These are phyloP conservation scores for Lichtheimia hyalospora DNA, from an alignment of 371 early-diverging fungal species.

Conservation along the genomic window DNA sequence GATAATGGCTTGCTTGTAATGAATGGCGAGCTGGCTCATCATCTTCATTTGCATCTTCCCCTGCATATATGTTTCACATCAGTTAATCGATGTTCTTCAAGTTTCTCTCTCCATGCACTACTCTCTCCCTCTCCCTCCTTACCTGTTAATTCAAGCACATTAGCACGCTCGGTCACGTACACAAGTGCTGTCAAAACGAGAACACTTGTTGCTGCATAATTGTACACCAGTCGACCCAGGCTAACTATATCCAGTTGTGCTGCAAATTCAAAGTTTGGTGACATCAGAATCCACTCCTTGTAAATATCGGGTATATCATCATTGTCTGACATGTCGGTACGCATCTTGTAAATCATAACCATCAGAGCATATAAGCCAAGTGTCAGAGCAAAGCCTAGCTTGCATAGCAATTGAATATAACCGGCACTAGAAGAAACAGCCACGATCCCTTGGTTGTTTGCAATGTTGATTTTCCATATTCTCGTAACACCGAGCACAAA, in stretches of 20 bases:
- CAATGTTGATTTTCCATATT: not conserved
- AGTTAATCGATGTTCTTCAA: not conserved
- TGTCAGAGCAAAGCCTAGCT: constrained; percentile 13
- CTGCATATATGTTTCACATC: not conserved
- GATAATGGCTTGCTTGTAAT: constrained; percentile 8
- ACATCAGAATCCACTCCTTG: not conserved
- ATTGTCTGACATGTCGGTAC: constrained; percentile 7
- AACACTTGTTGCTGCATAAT: constrained; percentile 31
- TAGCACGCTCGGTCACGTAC: constrained; percentile 30
- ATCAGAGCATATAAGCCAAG: constrained; percentile 20
- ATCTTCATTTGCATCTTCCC: not conserved
- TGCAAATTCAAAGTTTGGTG: constrained; percentile 21
- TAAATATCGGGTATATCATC: constrained; percentile 19
- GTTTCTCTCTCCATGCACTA: too few relatives aligned
- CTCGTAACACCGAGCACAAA: not conserved
- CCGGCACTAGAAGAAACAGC: constrained; percentile 25
- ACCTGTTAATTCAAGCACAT: not conserved
- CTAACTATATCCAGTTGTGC: constrained; percentile 26
- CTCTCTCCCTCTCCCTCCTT: not conserved
- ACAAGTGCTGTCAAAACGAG: constrained; percentile 28
- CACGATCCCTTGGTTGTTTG: constrained; percentile 1
- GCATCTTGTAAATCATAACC: constrained; percentile 6
- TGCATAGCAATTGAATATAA: constrained; percentile 23
- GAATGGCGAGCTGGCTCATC: constrained; percentile 3
- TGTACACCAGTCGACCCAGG: constrained; percentile 42